These are phyloP conservation scores for Fragaria ananassa DNA, from an alignment of 306 rosid genomes.

Conservation along the genomic window DNA sequence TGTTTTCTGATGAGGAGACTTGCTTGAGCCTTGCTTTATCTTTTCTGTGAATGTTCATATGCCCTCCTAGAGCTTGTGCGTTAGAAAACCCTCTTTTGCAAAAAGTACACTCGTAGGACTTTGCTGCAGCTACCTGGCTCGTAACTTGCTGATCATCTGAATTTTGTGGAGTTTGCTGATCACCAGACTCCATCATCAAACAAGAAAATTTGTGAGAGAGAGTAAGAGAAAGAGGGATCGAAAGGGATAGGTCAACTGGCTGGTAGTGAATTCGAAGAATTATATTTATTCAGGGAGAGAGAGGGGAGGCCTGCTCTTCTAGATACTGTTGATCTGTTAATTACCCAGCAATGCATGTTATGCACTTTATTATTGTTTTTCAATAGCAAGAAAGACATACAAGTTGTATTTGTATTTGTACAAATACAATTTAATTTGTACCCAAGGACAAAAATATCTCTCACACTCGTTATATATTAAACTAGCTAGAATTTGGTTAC, in stretches of 20 bases:
- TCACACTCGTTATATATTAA: constrained; percentile 16
- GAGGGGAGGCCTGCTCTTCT: constrained; percentile 18
- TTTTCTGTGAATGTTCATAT: constrained; percentile 84
- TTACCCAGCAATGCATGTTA: constrained; percentile 4
- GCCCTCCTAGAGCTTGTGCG: constrained; percentile 94
- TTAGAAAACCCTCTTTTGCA: constrained; percentile 85
- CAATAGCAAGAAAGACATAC: background rate
- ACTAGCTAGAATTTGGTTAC: background rate
- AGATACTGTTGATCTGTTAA: constrained; percentile 14
- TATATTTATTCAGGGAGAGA: constrained; percentile 13
- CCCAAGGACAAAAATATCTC: constrained; percentile 36
- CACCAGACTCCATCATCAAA: constrained; percentile 17
- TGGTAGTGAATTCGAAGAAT: constrained; percentile 7
- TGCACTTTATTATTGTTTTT: background rate
- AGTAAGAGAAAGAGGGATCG: background rate
- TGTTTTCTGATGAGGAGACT: constrained; percentile 4
- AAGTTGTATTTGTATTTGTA: no score
- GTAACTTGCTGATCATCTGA: constrained; percentile 23
- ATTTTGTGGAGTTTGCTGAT: constrained; percentile 19
- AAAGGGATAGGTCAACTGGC: constrained; percentile 18
- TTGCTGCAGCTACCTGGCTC: constrained; percentile 15
- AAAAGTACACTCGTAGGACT: constrained; percentile 68
- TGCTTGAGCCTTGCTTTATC: constrained; percentile 75
- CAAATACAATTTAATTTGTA: constrained; percentile 32
- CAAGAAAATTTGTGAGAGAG: background rate